Base-by-base conservation (phyloP, 495 filamentous ascomycete species). In the Penicillium pulvis region DNA sequence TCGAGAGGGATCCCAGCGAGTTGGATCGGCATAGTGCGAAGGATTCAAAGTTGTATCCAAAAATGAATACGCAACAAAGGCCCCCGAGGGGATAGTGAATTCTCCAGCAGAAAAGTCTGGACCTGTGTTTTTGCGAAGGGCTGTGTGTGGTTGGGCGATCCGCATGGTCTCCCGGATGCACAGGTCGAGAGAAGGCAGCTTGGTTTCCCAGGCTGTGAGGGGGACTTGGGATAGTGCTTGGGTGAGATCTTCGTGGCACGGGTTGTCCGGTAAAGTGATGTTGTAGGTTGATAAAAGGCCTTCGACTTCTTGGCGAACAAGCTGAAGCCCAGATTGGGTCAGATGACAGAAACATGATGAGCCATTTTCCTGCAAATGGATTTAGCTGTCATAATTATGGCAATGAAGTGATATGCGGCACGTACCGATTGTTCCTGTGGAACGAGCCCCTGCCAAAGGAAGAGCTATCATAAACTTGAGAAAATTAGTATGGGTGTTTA, bases 151-250 rank as follows among this genome's bases (percentile, higher is more conserved):
- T 30, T 60, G 51, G 6, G 57, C 39, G 6, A 46, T 55, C 6
- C 57, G 51, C 6, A 60, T 24, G 10, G 57, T 60, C 42, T 60
- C 57, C 2, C 57, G 51, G 11, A 60, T 60, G 3, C 57, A 60
- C 26, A 49, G 45, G 17, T 60, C 57, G 5, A 60, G 52, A 4
- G 17, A 39, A 4, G 57, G 57, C 7, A 39, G 43, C 28, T 60
- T 24, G 5, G 51, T 42, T 50, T 60, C 57, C 57, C 57, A 60
- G 8, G 51, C 52, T 33, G 12, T 28, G 26, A 60, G 52, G 10
- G 52, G 36, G 14, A 60, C 50, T 8, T 45, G 26, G 1, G 57
- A 60, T 17, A 60, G 45, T 19, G 56, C 33, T n/a, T 54, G 17
- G 10, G 23, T 54, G 14, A 53, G 39, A 20, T 11, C 35, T 39